Base-by-base conservation (phyloP, 164 flowering plant species). In the Vitis cinerea region DNA sequence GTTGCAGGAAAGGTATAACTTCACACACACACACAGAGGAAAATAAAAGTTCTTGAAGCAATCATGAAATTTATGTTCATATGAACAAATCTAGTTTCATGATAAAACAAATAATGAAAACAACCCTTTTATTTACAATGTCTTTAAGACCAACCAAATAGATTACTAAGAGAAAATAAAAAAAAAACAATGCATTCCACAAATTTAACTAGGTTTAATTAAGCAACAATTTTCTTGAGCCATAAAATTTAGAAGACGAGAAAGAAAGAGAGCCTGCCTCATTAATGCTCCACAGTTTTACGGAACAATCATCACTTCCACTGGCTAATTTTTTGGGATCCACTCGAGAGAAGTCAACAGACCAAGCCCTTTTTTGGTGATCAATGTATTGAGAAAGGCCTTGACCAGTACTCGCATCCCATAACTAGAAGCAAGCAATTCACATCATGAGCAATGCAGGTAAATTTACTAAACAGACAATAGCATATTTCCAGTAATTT, bases 251-350 rank as follows among this genome's bases (percentile, higher is more conserved):
- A 9, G 15, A 6, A 49, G 64, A 27, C 56, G 14, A 63, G 17
- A 53, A 37, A 59, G 27, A 61, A 52, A 61, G 54, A 70, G 60
- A 66, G 68, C 81, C 67, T 88, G 74, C 98, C 94, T 93, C 97
- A 77, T 84, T 96, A 48, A 96, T 85, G 86, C 79, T 92, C 99
- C 99, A 96, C 63, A 96, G 71, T 79, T 90, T 93, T 74, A 96
- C 99, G 59, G 86, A 76, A 76, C 83, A 88, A 80, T 96, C 99
- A 84, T 96, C 99, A 80, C 99, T 88, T 69, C 99, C 99, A 81
- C 97, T 96, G 78, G 91, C 98, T 58, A 96, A 81, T 71, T 88
- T 92, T 71, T 82, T 96, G 48, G 99, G 99, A 75, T 85, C 87
- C 52, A 82, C 81, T 51, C 27, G 86, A 73, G 98, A 93, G 75